phyloP scores from a whole-genome alignment of 257 asterid genomes.

The Knoxia roxburghii region DNA sequence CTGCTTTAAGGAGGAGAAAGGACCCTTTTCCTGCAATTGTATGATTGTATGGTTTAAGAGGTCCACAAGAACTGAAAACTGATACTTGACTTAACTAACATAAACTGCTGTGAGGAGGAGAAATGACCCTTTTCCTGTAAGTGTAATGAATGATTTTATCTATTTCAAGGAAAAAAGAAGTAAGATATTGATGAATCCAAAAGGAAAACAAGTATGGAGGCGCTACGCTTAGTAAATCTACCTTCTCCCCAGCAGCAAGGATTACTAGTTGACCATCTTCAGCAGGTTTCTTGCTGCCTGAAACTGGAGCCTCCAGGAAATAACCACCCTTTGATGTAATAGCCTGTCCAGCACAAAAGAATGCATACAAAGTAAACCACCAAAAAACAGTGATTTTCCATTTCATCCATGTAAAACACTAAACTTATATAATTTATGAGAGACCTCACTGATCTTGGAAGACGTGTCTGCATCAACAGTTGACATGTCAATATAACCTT shows the following conservation, averaged over 20 bases:
- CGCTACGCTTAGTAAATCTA: conserved; percentile 10
- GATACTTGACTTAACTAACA: no score
- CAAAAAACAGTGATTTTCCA: background rate
- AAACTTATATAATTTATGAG: background rate
- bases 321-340: conserved; percentile 67
- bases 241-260: conserved; percentile 98
- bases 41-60: no score
- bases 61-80: no score
- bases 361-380: conserved; percentile 2
- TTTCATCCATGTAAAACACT: background rate
- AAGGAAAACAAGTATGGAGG: background rate
- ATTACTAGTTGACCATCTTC: conserved; percentile 96
- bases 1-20: background rate
- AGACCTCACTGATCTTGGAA: conserved; percentile 75
- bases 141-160: background rate
- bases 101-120: no score
- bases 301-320: conserved; percentile 92
- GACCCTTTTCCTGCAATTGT: no score
- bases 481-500: conserved; percentile 96
- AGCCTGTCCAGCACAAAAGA: conserved; percentile 50
- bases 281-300: conserved; percentile 99
- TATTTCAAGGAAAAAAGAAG: background rate
- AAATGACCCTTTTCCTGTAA: background rate
- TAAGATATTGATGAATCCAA: background rate
- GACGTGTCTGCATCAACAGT: conserved; percentile 98